Conservation (phyloP, 2,329 filamentous ascomycete species). For the Cytospora schulzeri region DNA sequence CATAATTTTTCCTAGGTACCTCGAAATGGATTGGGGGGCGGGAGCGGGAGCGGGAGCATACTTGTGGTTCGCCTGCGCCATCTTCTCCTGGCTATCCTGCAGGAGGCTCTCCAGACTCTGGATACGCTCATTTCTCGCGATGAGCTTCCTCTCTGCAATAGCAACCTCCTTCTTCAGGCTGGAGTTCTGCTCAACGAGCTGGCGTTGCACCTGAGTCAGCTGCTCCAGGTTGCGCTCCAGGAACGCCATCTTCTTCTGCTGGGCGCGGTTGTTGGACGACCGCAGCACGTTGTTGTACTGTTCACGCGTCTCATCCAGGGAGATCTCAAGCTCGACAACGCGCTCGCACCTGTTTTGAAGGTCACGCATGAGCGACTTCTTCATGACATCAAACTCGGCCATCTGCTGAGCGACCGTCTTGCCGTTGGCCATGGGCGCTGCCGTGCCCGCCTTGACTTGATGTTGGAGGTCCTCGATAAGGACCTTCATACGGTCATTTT, state of each 20-base stretch:
- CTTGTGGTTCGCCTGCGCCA: slow-evolving; percentile 96
- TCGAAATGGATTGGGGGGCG: slow-evolving; percentile 17
- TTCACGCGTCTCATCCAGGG: slow-evolving; percentile 93
- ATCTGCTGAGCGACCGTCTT: slow-evolving; percentile 98
- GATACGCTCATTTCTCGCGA: slow-evolving; percentile 95
- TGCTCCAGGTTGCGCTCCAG: slow-evolving; percentile 97
- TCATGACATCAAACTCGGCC: slow-evolving; percentile 98
- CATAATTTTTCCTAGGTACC: slow-evolving; percentile 22
- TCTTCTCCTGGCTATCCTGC: slow-evolving; percentile 97
- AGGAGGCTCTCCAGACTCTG: slow-evolving; percentile 88
- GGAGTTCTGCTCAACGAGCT: slow-evolving; percentile 97
- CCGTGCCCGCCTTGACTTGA: slow-evolving; percentile 65
- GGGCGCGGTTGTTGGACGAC: slow-evolving; percentile 94
- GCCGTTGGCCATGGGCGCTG: slow-evolving; percentile 69
- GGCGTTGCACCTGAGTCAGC: slow-evolving; percentile 93
- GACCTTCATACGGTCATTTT: slow-evolving; percentile 78
- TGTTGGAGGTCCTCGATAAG: slow-evolving; percentile 80
- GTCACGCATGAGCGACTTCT: slow-evolving; percentile 99
- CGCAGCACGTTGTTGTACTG: slow-evolving; percentile 99
- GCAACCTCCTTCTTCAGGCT: slow-evolving; percentile 98
- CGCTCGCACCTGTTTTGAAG: slow-evolving; percentile 97
- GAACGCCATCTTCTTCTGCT: slow-evolving; percentile 99
- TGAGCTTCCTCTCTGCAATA: slow-evolving; percentile 95
- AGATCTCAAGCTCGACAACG: slow-evolving; percentile 97
- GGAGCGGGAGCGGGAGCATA: slow-evolving; percentile 50